A percentile compares a stretch with the other conserved stretches of the same genome.
These are phyloP conservation scores for Megacollybia marginata DNA, from an alignment of 768 basidiomycete genomes.

Conservation along the genomic window DNA sequence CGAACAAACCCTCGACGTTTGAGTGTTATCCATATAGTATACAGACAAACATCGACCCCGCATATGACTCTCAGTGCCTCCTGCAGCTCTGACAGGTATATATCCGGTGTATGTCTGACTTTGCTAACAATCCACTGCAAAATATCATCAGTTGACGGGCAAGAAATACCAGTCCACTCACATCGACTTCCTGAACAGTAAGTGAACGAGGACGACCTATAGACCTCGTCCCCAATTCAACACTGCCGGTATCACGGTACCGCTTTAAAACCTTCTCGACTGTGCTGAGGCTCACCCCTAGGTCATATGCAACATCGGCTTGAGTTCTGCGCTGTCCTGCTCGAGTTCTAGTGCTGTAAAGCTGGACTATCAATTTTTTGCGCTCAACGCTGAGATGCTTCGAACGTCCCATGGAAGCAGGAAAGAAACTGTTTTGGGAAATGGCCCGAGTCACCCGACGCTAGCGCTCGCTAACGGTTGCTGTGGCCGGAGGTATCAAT, in stretches of 20 bases:
- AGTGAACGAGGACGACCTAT: background rate
- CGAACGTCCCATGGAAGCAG: too few species aligned
- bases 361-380: too few species aligned
- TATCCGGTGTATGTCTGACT: background rate
- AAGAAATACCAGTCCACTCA: background rate
- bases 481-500: too few species aligned
- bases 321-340: too few species aligned
- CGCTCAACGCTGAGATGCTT: too few species aligned
- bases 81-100: background rate
- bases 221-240: background rate
- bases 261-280: background rate
- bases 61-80: background rate
- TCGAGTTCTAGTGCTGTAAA: too few species aligned
- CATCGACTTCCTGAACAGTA: background rate
- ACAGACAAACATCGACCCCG: background rate
- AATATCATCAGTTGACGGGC: background rate
- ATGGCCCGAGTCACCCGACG: too few species aligned
- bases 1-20: background rate
- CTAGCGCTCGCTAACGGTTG: too few species aligned
- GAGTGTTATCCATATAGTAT: background rate
- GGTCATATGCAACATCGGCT: background rate
- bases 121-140: background rate
- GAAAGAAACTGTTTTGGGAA: too few species aligned
- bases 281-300: background rate
- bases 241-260: background rate